These are phyloP conservation scores for Metschnikowia kunwiensis DNA, from an alignment of 805 yeast genomes.

Conservation along the genomic window DNA sequence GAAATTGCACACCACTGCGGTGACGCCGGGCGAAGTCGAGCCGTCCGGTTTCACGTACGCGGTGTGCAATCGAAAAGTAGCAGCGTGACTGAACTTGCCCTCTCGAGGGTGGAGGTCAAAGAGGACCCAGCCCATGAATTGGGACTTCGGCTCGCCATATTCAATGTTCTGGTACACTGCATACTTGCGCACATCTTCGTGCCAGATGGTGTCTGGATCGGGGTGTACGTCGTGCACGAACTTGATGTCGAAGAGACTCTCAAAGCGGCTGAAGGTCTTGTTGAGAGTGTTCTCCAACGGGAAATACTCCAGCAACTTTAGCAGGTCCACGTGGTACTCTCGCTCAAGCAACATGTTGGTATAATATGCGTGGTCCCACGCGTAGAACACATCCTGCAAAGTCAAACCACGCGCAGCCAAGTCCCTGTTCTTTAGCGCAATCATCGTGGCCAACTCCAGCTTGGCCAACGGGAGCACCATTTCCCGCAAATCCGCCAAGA, in stretches of 20 bases:
- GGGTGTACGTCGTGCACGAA: slow-evolving; percentile 50
- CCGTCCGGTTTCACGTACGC: slow-evolving; percentile 53
- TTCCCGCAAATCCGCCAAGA: slow-evolving; percentile 56
- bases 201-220: slow-evolving; percentile 58
- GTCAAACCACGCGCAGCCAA: slow-evolving; percentile 42
- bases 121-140: slow-evolving; percentile 73
- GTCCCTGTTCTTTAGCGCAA: slow-evolving; percentile 53
- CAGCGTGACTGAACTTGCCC: slow-evolving; percentile 87
- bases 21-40: slow-evolving; percentile 55
- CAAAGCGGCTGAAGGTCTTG: slow-evolving; percentile 70
- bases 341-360: slow-evolving; percentile 62
- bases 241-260: slow-evolving; percentile 61
- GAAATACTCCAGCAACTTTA: slow-evolving; percentile 71
- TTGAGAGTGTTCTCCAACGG: slow-evolving; percentile 64
- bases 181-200: slow-evolving; percentile 69
- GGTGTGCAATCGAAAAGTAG: slow-evolving; percentile 70
- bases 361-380: slow-evolving; percentile 75
- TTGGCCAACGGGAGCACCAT: slow-evolving; percentile 59
- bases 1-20: slow-evolving; percentile 80
- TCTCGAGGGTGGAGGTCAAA: slow-evolving; percentile 82
- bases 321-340: slow-evolving; percentile 68
- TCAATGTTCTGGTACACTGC: slow-evolving; percentile 63
- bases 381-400: slow-evolving; percentile 40
- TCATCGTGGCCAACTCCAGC: slow-evolving; percentile 48
- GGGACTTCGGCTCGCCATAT: slow-evolving; percentile 31